A percentile compares a stretch with the other conserved stretches of the same genome.
Conservation (phyloP, 1,284 basidiomycete genomes). For the Heterobasidion irregulare region DNA sequence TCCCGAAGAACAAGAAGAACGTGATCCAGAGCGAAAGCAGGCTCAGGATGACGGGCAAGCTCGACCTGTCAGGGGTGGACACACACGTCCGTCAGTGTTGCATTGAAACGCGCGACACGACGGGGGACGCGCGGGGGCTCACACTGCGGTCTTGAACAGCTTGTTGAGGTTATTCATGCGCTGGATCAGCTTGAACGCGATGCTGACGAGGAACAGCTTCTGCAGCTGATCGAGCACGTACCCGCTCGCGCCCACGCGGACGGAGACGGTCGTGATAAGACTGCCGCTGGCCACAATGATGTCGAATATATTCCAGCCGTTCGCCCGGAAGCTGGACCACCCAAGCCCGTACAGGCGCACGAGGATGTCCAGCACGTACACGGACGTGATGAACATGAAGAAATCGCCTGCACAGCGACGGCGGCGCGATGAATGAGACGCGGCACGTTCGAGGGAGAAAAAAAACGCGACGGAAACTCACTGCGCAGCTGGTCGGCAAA, state of each 20-base stretch:
- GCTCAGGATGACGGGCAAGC: slow-evolving; percentile 82
- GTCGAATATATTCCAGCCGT: slow-evolving; percentile 94
- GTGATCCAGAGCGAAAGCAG: slow-evolving; percentile 87
- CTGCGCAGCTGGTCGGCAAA: slow-evolving; percentile 60
- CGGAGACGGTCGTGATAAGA: slow-evolving; percentile 78
- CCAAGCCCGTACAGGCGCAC: slow-evolving; percentile 83
- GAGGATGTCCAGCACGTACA: slow-evolving; percentile 76
- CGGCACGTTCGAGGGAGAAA: neutral
- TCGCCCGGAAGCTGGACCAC: slow-evolving; percentile 75
- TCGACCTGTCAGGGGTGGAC: slow-evolving; percentile 47
- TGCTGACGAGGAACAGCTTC: slow-evolving; percentile 90
- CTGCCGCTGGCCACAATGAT: slow-evolving; percentile 78
- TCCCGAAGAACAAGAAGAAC: slow-evolving; percentile 89
- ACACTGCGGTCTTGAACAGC: slow-evolving; percentile 95
- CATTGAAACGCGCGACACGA: slow-evolving; percentile 3
- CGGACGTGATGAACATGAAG: slow-evolving; percentile 67
- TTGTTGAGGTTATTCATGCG: slow-evolving; percentile 87
- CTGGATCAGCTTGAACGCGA: slow-evolving; percentile 93
- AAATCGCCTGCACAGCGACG: slow-evolving; percentile 49
- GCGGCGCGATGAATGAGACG: neutral
- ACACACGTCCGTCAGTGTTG: neutral
- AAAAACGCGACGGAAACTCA: slow-evolving; percentile 25
- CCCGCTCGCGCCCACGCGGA: slow-evolving; percentile 48
- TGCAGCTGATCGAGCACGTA: slow-evolving; percentile 70
- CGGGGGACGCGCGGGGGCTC: slow-evolving; percentile 23